These are phyloP conservation scores for Pythium coloratum DNA, from an alignment of 352 stramenopile species.

Conservation along the genomic window DNA sequence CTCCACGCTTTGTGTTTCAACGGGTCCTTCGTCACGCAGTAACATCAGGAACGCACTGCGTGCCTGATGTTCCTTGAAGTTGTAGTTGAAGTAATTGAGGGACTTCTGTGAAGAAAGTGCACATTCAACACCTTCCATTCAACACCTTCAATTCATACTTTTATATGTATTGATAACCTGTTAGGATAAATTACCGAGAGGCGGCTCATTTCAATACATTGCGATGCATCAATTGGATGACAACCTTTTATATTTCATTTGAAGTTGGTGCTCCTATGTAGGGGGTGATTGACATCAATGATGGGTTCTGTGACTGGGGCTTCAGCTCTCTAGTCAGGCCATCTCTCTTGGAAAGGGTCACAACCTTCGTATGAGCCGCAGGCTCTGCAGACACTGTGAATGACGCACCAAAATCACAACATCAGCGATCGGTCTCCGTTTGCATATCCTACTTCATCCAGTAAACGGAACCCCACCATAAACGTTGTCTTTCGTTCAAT, in stretches of 20 bases:
- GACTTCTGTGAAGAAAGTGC: background rate
- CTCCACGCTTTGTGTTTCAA: too few relatives aligned
- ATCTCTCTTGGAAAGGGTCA: background rate
- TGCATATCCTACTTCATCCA: too few relatives aligned
- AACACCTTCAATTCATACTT: background rate
- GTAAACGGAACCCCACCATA: too few relatives aligned
- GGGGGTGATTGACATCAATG: background rate
- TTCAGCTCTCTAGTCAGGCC: background rate
- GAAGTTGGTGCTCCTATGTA: too few relatives aligned
- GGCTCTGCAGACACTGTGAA: background rate
- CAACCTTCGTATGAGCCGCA: background rate
- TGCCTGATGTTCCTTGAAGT: background rate
- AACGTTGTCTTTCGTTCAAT: too few relatives aligned
- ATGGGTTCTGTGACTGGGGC: background rate
- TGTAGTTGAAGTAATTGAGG: background rate
- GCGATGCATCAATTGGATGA: background rate
- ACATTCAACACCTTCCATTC: background rate
- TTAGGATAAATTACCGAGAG: background rate
- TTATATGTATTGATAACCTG: background rate
- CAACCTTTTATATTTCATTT: background rate
- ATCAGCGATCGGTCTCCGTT: too few relatives aligned
- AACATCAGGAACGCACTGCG: too few relatives aligned
- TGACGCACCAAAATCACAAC: background rate
- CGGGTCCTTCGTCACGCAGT: too few relatives aligned
- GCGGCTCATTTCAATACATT: too few relatives aligned